These are phyloP conservation scores for Copromyces sp. DNA, from an alignment of 495 filamentous ascomycete genomes.

Conservation along the genomic window DNA sequence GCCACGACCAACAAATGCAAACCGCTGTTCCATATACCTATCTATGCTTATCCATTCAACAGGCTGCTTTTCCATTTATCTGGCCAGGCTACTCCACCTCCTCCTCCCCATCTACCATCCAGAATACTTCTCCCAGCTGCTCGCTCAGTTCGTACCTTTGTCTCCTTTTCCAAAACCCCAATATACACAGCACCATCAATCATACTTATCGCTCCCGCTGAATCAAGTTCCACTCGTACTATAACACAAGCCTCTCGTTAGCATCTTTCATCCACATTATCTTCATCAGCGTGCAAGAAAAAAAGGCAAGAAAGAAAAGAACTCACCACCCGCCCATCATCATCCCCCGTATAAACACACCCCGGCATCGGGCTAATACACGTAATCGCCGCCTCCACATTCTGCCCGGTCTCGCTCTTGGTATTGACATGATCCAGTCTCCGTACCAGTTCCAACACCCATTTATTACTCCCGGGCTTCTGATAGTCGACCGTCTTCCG, in stretches of 20 bases:
- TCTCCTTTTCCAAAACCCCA: neutral
- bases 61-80: neutral
- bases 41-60: neutral
- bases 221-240: slow-evolving; percentile 90
- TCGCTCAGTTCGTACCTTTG: neutral
- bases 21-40: neutral
- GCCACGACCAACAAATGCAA: neutral
- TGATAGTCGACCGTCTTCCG: slow-evolving; percentile 30
- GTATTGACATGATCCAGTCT: slow-evolving; percentile 75
- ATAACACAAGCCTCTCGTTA: slow-evolving; percentile 9
- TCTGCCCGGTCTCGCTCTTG: slow-evolving; percentile 59
- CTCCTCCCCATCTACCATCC: neutral
- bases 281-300: neutral
- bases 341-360: slow-evolving; percentile 87
- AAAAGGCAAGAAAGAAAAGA: neutral
- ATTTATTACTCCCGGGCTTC: slow-evolving; percentile 26
- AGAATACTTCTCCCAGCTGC: neutral
- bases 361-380: slow-evolving; percentile 76
- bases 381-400: slow-evolving; percentile 74
- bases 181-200: slow-evolving; percentile 1
- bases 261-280: slow-evolving; percentile 4
- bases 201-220: slow-evolving; percentile 45
- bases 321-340: slow-evolving; percentile 67
- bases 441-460: slow-evolving; percentile 51
- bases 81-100: neutral